A percentile compares a stretch with the other conserved stretches of the same genome.
Conservation (phyloP, 1,284 basidiomycete species). For the Peniophora sp. region DNA sequence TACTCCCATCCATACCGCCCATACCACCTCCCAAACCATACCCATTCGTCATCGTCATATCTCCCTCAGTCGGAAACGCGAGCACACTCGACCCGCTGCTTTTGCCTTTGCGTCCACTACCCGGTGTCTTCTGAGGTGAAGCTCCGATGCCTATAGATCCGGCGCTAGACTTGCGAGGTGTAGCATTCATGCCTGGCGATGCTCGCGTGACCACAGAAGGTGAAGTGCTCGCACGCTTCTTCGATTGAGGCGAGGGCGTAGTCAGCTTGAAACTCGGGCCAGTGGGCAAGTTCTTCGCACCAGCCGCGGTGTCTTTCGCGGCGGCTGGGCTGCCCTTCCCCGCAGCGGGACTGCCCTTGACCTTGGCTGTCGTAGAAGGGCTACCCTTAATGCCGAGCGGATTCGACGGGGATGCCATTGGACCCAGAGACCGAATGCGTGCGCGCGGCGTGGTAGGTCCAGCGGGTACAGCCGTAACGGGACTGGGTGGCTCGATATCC, state of each 20-base stretch:
- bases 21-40: no score
- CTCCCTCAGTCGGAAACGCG: slow-evolving; percentile 10
- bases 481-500: slow-evolving; percentile 4
- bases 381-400: slow-evolving; percentile 15
- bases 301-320: background rate
- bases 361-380: slow-evolving; percentile 8
- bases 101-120: slow-evolving; percentile 13
- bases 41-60: slow-evolving; percentile 17
- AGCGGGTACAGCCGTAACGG: slow-evolving; percentile 16
- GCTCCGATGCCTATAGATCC: slow-evolving; percentile 10
- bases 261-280: slow-evolving; percentile 14
- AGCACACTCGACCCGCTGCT: background rate
- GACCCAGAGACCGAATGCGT: slow-evolving; percentile 21
- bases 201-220: slow-evolving; percentile 1
- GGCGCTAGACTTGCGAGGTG: slow-evolving; percentile 6
- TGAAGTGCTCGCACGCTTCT: slow-evolving; percentile 8
- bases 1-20: no score
- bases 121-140: slow-evolving; percentile 13
- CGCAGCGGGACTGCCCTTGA: slow-evolving; percentile 2
- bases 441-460: slow-evolving; percentile 28
- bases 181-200: slow-evolving; percentile 6
- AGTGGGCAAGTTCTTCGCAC: background rate
- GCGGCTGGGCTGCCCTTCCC: slow-evolving; percentile 3
- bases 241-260: slow-evolving; percentile 16
- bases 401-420: slow-evolving; percentile 10